Base-by-base conservation (phyloP, 192 early-diverging fungal species). In the Coemansia sp. region DNA sequence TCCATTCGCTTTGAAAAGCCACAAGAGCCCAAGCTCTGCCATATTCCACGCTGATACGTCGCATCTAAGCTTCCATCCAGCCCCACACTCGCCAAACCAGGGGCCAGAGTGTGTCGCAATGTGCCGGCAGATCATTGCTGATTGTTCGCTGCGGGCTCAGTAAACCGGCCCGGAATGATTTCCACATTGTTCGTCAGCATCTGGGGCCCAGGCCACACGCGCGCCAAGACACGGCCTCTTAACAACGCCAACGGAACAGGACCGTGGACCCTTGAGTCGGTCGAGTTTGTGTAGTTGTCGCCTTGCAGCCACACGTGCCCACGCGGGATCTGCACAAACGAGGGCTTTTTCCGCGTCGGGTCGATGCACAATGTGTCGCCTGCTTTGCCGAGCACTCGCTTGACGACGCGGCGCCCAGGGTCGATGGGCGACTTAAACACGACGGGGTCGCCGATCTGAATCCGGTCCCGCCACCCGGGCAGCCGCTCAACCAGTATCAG, bases 251-350 rank as follows among this genome's bases (percentile, higher is more conserved):
- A 80, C 3, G 94, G 89, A 12, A 97, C 87, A 1, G 95, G 92
- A 1, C 95, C 95, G 74, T 96, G 93, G 4, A 65, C 71, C 17
- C 94, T 78, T n/a, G 94, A 95, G 62, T 97, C 95, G 0, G 88
- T 92, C n/a, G 93, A 95, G 64, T 93, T 91, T 57, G 77, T 88
- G 41, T 89, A 83, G 71, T 97, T 97, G 67, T 97, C 95, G 8
- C 95, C 95, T 62, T 89, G 90, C 6, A 96, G 68, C 95, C 95
- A 97, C 22, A 96, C 85, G 59, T 94, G 89, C 2, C 95, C 95
- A 4, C 78, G 66, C 9, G 95, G 95, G 2, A 96, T 85, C 88
- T 90, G 83, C 11, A 93, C 75, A 38, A 83, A 89, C 64, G 85
- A 82, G 23, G 82, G 73, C 31, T 82, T 72, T 25, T 70, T 62